These are phyloP conservation scores for Gryganskiella cystojenkinii DNA, from an alignment of 192 early-diverging fungal species.

Conservation along the genomic window DNA sequence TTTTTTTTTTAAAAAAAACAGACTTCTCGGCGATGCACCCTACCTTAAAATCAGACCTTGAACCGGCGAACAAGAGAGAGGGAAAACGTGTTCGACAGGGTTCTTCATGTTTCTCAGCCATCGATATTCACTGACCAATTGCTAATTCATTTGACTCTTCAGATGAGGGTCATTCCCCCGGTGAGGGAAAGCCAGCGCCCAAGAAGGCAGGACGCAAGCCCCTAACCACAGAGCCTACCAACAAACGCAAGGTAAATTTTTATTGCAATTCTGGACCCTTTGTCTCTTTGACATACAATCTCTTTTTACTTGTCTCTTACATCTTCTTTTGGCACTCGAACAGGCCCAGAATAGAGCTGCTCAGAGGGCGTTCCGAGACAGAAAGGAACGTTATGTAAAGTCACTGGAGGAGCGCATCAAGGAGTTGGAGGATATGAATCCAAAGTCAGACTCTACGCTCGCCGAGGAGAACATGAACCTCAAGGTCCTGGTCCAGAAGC, in stretches of 20 bases:
- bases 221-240: conserved; percentile 64
- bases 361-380: conserved; percentile 89
- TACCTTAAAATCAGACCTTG: no score
- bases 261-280: not conserved
- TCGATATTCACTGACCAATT: no score
- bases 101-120: no score
- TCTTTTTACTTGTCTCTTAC: not conserved
- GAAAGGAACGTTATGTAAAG: conserved; percentile 86
- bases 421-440: conserved; percentile 69
- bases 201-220: conserved; percentile 73
- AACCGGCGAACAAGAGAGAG: no score
- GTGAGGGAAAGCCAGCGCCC: conserved; percentile 58
- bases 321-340: not conserved
- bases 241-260: conserved; percentile 45
- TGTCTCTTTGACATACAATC: not conserved
- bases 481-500: conserved; percentile 58
- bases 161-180: conserved; percentile 41
- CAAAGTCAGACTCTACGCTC: conserved; percentile 52
- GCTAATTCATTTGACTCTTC: not conserved
- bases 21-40: no score
- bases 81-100: no score
- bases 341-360: conserved; percentile 84
- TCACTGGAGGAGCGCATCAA: conserved; percentile 82
- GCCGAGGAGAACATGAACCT: conserved; percentile 59
- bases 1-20: not conserved